A percentile compares a stretch with the other conserved stretches of the same genome.
These are phyloP conservation scores for Multifurca ochricompacta DNA, from an alignment of 768 basidiomycete species.

Conservation along the genomic window DNA sequence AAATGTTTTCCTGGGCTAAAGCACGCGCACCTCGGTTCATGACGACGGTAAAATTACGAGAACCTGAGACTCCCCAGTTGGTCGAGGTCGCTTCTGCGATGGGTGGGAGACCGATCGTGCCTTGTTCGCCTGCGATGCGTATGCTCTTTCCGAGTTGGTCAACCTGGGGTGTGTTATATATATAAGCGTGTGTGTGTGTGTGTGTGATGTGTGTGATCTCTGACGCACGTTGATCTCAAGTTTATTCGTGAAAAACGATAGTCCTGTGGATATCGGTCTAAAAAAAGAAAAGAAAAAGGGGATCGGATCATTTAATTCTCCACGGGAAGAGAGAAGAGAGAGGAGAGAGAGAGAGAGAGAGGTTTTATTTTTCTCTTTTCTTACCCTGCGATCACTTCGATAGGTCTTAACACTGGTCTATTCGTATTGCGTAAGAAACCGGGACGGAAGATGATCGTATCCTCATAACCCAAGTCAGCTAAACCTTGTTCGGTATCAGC, in stretches of 20 bases:
- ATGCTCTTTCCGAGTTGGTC: constrained; percentile 45
- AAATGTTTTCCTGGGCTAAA: background rate
- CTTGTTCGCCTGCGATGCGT: constrained; percentile 44
- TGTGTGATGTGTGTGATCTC: background rate
- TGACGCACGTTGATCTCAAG: background rate
- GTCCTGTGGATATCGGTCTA: constrained; percentile 1
- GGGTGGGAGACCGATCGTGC: constrained; percentile 41
- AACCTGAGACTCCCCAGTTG: constrained; percentile 26
- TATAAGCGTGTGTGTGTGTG: background rate
- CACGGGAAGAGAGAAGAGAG: too few relatives aligned
- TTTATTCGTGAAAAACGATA: constrained; percentile 7
- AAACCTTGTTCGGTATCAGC: constrained; percentile 67
- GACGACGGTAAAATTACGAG: constrained; percentile 41
- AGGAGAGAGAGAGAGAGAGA: too few relatives aligned
- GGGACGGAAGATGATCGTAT: constrained; percentile 65
- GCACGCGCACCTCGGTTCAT: constrained; percentile 28
- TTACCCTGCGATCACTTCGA: constrained; percentile 40
- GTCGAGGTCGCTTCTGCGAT: constrained; percentile 35
- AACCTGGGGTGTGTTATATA: constrained; percentile 31
- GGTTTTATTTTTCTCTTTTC: too few relatives aligned
- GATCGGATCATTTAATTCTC: too few relatives aligned
- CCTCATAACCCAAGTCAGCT: constrained; percentile 56
- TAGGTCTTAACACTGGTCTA: constrained; percentile 33
- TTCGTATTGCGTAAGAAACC: constrained; percentile 42
- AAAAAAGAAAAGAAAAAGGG: too few relatives aligned